Conservation (phyloP, 2,329 filamentous ascomycete species). For the Didymella lethalis region DNA sequence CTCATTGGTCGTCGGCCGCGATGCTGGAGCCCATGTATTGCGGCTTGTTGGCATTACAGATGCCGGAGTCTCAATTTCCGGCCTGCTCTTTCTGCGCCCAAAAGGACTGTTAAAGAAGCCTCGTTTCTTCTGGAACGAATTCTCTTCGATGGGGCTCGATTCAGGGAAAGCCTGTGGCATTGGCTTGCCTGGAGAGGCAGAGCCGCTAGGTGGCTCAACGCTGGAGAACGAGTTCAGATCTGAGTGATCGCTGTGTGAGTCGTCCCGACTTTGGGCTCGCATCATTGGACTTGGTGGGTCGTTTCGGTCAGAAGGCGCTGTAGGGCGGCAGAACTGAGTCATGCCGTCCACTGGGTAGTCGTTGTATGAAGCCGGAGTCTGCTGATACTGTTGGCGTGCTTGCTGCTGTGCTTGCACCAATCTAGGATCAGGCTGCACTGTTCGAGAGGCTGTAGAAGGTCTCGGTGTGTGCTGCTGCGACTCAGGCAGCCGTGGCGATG, state of each 20-base stretch:
- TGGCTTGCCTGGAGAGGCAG: slow-evolving; percentile 75
- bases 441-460: slow-evolving; percentile 25
- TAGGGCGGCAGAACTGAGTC: slow-evolving; percentile 93
- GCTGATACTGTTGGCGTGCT: slow-evolving; percentile 50
- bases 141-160: slow-evolving; percentile 39
- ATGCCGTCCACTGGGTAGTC: slow-evolving; percentile 95
- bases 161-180: slow-evolving; percentile 35
- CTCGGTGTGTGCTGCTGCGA: slow-evolving; percentile 17
- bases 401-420: slow-evolving; percentile 49
- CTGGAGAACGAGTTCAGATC: slow-evolving; percentile 89
- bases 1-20: slow-evolving; percentile 46
- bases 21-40: slow-evolving; percentile 62
- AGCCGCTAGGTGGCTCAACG: slow-evolving; percentile 77
- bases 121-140: slow-evolving; percentile 72
- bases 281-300: slow-evolving; percentile 72
- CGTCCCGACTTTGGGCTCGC: slow-evolving; percentile 83
- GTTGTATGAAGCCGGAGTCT: slow-evolving; percentile 81
- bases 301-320: slow-evolving; percentile 73
- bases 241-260: slow-evolving; percentile 90
- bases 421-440: slow-evolving; percentile 46
- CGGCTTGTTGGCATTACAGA: slow-evolving; percentile 53
- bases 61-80: slow-evolving; percentile 70
- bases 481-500: slow-evolving; percentile 11
- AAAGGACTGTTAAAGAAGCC: slow-evolving; percentile 96
- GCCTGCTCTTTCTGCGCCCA: slow-evolving; percentile 82